A percentile compares a stretch with the other conserved stretches of the same genome.
Conservation (phyloP, 2,329 filamentous ascomycete species). For the Fusarium subtropicale region DNA sequence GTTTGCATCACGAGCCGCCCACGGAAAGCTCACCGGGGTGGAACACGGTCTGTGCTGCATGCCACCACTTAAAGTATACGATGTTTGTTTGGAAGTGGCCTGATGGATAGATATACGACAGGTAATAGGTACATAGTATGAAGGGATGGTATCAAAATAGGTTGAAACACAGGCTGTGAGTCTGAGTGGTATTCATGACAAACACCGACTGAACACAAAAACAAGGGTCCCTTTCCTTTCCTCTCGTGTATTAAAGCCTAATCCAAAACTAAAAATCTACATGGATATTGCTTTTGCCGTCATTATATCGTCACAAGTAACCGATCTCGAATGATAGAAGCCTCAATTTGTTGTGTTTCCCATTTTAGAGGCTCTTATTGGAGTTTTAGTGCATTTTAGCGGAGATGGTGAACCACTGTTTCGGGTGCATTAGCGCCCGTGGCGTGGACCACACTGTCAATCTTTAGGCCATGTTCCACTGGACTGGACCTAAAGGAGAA, state of each 20-base stretch:
- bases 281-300: conserved; percentile 27
- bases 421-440: conserved; percentile 36
- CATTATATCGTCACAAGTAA: conserved; percentile 10
- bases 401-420: conserved; percentile 38
- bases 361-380: not conserved
- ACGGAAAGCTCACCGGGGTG: conserved; percentile 24
- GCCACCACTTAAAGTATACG: not conserved
- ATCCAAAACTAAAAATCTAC: not conserved
- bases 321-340: not conserved
- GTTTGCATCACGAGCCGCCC: conserved; percentile 10
- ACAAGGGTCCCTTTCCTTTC: too few relatives aligned
- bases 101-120: not conserved
- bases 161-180: not conserved
- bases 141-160: not conserved
- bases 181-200: not conserved
- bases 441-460: not conserved
- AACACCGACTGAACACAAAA: not conserved
- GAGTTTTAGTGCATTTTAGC: conserved; percentile 4
- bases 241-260: too few relatives aligned
- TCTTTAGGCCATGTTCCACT: not conserved
- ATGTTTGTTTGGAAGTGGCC: not conserved
- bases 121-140: not conserved
- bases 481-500: too few relatives aligned
- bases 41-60: conserved; percentile 20
- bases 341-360: not conserved